Evolutionary conservation across 2,329 filamentous ascomycete species (phyloP).

Genomic region (Hypoxylon sp.): DNA sequence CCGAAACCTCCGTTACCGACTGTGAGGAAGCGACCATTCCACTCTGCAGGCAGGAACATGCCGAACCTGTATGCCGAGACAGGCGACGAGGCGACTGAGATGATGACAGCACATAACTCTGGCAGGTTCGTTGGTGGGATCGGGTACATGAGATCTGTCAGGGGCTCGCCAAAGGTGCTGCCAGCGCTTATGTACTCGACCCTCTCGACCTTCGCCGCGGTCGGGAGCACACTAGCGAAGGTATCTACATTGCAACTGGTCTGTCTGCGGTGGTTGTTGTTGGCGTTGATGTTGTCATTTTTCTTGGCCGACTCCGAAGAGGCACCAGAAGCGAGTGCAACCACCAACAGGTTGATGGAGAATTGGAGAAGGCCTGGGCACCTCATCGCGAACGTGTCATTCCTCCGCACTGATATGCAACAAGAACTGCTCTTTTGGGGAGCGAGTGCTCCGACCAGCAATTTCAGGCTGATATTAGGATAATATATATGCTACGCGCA

Average conservation of each 20-base stretch:
- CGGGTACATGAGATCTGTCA: constrained; percentile 53
- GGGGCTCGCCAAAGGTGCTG: constrained; percentile 55
- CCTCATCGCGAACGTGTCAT: constrained; percentile 35
- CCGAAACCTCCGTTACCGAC: constrained; percentile 58
- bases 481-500: constrained; percentile 33
- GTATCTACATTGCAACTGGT: constrained; percentile 37
- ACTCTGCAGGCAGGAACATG: constrained; percentile 55
- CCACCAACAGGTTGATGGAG: constrained; percentile 22
- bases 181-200: constrained; percentile 51
- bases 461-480: constrained; percentile 40
- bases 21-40: constrained; percentile 55
- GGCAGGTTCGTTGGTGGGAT: constrained; percentile 55
- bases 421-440: constrained; percentile 32
- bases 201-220: constrained; percentile 48
- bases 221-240: constrained; percentile 46
- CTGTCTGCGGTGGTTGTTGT: constrained; percentile 32
- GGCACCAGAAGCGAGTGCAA: constrained; percentile 14
- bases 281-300: constrained; percentile 15
- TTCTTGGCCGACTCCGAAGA: constrained; percentile 21
- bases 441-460: constrained; percentile 5
- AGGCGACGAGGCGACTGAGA: constrained; percentile 52
- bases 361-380: constrained; percentile 36
- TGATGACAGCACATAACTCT: constrained; percentile 56
- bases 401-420: constrained; percentile 29
- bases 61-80: constrained; percentile 55